Conservation (phyloP, 345 rosid genomes). For the Eucalyptus polybractea region DNA sequence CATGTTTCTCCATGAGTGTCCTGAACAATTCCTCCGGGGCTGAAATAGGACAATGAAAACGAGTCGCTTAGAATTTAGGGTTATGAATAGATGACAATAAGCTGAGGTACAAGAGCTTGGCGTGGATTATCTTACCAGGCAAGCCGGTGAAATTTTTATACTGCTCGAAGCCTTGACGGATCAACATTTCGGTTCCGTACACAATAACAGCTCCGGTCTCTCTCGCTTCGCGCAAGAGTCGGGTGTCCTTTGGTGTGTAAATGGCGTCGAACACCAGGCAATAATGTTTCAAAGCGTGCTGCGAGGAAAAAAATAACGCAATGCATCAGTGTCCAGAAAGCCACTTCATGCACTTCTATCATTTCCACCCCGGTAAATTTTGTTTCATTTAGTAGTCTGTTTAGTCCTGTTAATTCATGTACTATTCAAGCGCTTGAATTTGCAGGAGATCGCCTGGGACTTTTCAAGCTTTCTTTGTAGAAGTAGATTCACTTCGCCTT, state of each 20-base stretch:
- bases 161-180: slow-evolving; percentile 37
- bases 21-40: slow-evolving; percentile 38
- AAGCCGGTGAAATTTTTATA: slow-evolving; percentile 44
- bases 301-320: neutral
- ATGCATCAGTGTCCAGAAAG: neutral
- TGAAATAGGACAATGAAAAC: neutral
- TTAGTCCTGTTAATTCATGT: neutral
- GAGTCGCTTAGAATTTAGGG: neutral
- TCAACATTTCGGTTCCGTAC: slow-evolving; percentile 38
- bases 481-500: neutral
- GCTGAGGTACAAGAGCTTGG: neutral
- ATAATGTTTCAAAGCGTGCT: slow-evolving; percentile 23
- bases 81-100: neutral
- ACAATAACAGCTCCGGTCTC: slow-evolving; percentile 21
- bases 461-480: neutral
- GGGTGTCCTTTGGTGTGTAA: slow-evolving; percentile 34
- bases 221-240: slow-evolving; percentile 20
- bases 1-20: slow-evolving; percentile 33
- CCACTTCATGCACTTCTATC: neutral
- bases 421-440: neutral
- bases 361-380: neutral
- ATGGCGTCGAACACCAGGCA: slow-evolving; percentile 33
- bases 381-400: neutral
- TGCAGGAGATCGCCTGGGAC: neutral
- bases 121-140: slow-evolving; percentile 14